Conservation (phyloP, 1,139 yeast genomes). For the Yarrowia galli region DNA sequence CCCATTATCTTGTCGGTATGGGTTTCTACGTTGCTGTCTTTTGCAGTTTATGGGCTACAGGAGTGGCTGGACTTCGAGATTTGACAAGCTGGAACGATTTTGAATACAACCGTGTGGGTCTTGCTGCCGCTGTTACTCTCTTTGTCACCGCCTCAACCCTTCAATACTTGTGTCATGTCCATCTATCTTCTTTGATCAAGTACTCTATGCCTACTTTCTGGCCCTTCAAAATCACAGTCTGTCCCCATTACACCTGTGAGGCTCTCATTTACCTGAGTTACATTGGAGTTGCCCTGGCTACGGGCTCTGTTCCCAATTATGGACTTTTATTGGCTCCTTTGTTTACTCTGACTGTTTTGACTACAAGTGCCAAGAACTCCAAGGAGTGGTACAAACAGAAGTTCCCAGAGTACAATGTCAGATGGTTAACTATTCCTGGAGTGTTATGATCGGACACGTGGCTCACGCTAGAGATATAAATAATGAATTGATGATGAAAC, state of each 20-base stretch:
- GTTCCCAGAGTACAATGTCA: slow-evolving; percentile 16
- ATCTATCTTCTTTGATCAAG: slow-evolving; percentile 12
- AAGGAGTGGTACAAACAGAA: slow-evolving; percentile 14
- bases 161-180: slow-evolving; percentile 26
- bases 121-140: background rate
- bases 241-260: slow-evolving; percentile 32
- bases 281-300: slow-evolving; percentile 17
- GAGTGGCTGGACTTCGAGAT: slow-evolving; percentile 8
- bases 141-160: background rate
- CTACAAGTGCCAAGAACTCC: slow-evolving; percentile 18
- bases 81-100: background rate
- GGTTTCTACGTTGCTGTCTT: slow-evolving; percentile 33
- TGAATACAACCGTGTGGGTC: slow-evolving; percentile 8
- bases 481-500: background rate
- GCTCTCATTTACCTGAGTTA: background rate
- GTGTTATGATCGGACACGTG: too few species aligned
- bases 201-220: slow-evolving; percentile 21
- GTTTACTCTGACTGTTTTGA: slow-evolving; percentile 6
- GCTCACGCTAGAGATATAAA: too few species aligned
- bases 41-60: slow-evolving; percentile 16
- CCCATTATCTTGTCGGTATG: slow-evolving; percentile 25
- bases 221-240: slow-evolving; percentile 24
- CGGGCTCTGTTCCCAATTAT: background rate
- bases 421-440: slow-evolving; percentile 9
- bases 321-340: slow-evolving; percentile 11